Evolutionary conservation across 805 yeast genomes (phyloP).

Genomic region (Candida maesae): DNA sequence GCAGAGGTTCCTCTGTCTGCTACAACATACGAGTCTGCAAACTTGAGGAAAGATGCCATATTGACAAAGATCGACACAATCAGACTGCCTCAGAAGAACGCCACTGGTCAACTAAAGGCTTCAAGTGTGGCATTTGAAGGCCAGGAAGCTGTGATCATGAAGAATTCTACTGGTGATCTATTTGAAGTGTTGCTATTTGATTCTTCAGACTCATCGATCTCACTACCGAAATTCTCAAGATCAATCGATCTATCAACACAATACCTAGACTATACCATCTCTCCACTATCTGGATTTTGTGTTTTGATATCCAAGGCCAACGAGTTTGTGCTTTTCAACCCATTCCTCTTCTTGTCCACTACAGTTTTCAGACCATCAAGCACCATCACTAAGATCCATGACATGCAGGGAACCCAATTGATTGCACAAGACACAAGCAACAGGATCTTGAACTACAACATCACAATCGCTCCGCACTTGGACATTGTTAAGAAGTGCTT

Average conservation of each 20-base stretch:
- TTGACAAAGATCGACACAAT: slow-evolving; percentile 54
- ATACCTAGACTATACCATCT: slow-evolving; percentile 36
- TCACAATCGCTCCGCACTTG: slow-evolving; percentile 43
- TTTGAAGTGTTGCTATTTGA: too few species aligned
- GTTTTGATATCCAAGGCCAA: slow-evolving; percentile 36
- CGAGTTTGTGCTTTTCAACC: slow-evolving; percentile 45
- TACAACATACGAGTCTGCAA: slow-evolving; percentile 33
- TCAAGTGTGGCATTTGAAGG: slow-evolving; percentile 42
- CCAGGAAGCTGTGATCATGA: slow-evolving; percentile 59
- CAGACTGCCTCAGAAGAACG: slow-evolving; percentile 30
- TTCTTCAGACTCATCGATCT: slow-evolving; percentile 33
- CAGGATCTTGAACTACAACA: slow-evolving; percentile 27
- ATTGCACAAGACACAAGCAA: slow-evolving; percentile 7
- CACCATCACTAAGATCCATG: slow-evolving; percentile 7
- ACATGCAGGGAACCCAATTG: slow-evolving; percentile 17
- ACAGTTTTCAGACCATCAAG: slow-evolving; percentile 23
- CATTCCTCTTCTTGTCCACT: slow-evolving; percentile 50
- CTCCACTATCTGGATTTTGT: slow-evolving; percentile 41
- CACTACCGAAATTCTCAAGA: slow-evolving; percentile 33
- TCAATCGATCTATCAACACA: slow-evolving; percentile 30
- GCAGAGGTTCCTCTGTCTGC: slow-evolving; percentile 40
- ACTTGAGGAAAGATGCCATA: slow-evolving; percentile 62
- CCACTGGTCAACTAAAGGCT: slow-evolving; percentile 32
- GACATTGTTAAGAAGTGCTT: slow-evolving; percentile 43
- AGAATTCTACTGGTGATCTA: slow-evolving; percentile 39